Percentiles rank a stretch among this genome's conserved stretches.
Evolutionary conservation across 2,329 filamentous ascomycete genomes (phyloP).

Genomic region (Elsinoe perseae): DNA sequence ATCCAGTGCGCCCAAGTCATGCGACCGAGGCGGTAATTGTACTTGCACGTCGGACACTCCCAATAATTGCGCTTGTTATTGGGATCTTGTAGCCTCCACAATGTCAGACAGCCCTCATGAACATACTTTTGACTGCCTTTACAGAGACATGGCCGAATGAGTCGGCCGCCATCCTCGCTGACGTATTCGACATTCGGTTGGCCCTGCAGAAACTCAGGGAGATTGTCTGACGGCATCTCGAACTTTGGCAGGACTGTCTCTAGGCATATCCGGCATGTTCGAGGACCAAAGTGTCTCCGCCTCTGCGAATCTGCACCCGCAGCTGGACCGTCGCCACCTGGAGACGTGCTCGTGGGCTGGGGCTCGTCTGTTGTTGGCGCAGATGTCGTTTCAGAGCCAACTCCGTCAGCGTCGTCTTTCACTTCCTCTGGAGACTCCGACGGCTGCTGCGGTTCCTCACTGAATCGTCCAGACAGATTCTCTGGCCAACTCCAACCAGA

Average conservation of each 20-base stretch:
- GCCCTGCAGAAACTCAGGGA: conserved; percentile 49
- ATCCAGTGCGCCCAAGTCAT: conserved; percentile 64
- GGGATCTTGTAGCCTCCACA: conserved; percentile 72
- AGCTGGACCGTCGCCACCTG: conserved; percentile 4
- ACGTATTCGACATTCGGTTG: conserved; percentile 58
- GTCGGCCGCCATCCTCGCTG: conserved; percentile 66
- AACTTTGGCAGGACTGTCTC: conserved; percentile 61
- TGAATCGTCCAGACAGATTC: conserved; percentile 33
- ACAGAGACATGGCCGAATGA: conserved; percentile 87
- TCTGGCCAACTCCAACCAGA: conserved; percentile 40
- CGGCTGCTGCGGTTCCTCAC: conserved; percentile 18
- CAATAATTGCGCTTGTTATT: conserved; percentile 64
- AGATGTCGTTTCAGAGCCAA: background rate
- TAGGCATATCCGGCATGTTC: conserved; percentile 84
- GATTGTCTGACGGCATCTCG: conserved; percentile 39
- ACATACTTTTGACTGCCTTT: conserved; percentile 90
- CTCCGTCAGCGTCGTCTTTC: background rate
- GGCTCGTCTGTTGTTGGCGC: background rate
- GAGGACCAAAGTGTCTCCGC: conserved; percentile 54
- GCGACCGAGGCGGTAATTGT: conserved; percentile 70
- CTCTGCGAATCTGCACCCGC: conserved; percentile 19
- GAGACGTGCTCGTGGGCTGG: background rate
- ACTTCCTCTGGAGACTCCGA: background rate
- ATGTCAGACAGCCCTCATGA: conserved; percentile 79
- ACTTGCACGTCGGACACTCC: conserved; percentile 81